Evolutionary conservation across 495 filamentous ascomycete species (phyloP), one percentile per base, ranked within the genome.

Genomic region (Neurospora sp.): DNA sequence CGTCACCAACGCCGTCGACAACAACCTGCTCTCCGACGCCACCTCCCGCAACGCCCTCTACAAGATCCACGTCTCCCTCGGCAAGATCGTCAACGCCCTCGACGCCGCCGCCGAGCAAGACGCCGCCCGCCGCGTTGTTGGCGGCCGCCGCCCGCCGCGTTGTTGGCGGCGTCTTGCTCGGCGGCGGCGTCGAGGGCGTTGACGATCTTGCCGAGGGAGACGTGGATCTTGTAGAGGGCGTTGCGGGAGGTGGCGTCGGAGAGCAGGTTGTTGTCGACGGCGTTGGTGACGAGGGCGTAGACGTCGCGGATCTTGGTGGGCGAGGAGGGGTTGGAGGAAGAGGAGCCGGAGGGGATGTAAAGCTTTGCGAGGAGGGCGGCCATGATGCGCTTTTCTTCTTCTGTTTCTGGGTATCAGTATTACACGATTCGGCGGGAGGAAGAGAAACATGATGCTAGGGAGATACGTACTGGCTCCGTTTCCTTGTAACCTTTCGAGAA

Each of bases 321-420:
- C 1, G 81, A 82, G 53, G 53, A 61, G 12, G 53, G 53, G 12
- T 16, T 31, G 22, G 53, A 61, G 53, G 27, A 61, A 31, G 27
- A 27, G 0, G 87, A 88, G 31, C 85, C 78, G 8, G 88, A 87
- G 1, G 92, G 88, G 72, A 98, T 86, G 80, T 93, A 90, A 16
- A 97, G 85, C 82, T 98, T 99, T 71, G 87, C 89, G 31, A 98
- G 85, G 53, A 98, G 86, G 4, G 89, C 83, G 71, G 93, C 87
- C 37, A 97, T 82, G 5, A 91, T 83, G 82, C 97, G 98, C 80
- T 89, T 92, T 81, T 98, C 94, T 76, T 97, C 94, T 80, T 89
- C 91, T 85, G 82, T 82, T 35, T 22, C 16, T 77, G 76, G 14
- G 74, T 78, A 68, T 72, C 82, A 70, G 80, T 73, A 40, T 47